Conservation (phyloP, 257 asterid species). For the Solanum ossicruentum region DNA sequence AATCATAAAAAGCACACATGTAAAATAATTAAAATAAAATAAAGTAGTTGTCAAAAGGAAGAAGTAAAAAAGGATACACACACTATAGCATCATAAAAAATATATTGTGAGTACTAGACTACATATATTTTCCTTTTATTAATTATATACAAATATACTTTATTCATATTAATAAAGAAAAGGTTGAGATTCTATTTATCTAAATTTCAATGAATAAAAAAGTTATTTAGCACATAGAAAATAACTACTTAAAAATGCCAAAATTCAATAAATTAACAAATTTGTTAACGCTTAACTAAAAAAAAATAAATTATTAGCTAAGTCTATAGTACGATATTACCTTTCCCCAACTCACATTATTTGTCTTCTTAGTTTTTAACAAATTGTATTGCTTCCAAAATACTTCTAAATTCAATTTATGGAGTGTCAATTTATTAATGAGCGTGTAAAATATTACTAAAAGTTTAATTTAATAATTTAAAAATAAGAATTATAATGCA, state of each 20-base stretch:
- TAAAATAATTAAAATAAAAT: not conserved
- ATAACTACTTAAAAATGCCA: not conserved
- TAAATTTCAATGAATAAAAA: not conserved
- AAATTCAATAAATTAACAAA: not conserved
- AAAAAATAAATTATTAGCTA: too few species aligned
- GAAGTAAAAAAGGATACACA: too few species aligned
- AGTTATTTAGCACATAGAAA: not conserved
- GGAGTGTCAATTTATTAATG: not conserved
- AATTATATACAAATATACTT: too few species aligned
- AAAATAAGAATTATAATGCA: too few species aligned
- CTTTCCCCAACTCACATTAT: not conserved
- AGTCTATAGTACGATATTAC: not conserved
- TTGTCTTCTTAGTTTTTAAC: not conserved
- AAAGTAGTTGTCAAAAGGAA: not conserved
- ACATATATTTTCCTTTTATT: too few species aligned
- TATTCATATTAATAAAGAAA: not conserved
- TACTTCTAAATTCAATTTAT: too few species aligned
- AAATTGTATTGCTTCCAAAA: not conserved
- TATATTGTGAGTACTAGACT: too few species aligned
- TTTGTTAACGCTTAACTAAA: not conserved
- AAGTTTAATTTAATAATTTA: not conserved
- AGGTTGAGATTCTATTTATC: not conserved
- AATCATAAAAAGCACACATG: not conserved
- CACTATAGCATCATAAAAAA: too few species aligned
- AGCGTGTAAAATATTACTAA: too few species aligned